Evolutionary conservation across 148 eudicot genomes (phyloP).

Genomic region (Diospyros lotus): DNA sequence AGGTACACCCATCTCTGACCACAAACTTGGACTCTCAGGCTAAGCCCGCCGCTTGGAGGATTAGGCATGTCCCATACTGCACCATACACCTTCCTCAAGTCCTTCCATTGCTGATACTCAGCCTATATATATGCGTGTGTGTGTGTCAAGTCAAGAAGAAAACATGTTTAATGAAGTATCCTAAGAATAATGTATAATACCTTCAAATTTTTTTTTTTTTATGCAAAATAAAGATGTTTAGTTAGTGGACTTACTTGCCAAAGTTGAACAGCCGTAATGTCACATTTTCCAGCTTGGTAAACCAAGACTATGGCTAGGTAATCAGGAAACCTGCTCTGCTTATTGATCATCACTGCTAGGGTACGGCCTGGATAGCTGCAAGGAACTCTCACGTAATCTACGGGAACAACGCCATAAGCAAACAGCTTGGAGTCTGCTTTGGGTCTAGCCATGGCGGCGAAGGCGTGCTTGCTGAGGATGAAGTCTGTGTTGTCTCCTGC

Average conservation of each 20-base stretch:
- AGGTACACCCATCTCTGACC: conserved; percentile 29
- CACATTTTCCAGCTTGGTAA: conserved; percentile 39
- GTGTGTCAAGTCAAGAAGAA: too few species aligned
- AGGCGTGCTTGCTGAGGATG: conserved; percentile 36
- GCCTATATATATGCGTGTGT: too few species aligned
- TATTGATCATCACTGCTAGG: conserved; percentile 40
- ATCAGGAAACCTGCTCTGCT: conserved; percentile 35
- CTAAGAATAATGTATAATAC: too few species aligned
- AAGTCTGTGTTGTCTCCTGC: conserved; percentile 43
- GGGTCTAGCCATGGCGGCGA: conserved; percentile 35
- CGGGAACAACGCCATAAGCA: conserved; percentile 40
- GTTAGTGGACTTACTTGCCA: conserved; percentile 27
- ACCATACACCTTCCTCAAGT: conserved; percentile 41
- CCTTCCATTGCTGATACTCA: conserved; percentile 39
- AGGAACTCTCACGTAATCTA: conserved; percentile 43
- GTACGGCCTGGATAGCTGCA: conserved; percentile 32
- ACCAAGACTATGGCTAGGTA: conserved; percentile 42
- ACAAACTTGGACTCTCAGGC: conserved; percentile 30
- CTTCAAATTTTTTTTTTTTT: too few species aligned
- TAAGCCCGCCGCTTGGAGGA: conserved; percentile 40
- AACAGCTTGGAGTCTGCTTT: conserved; percentile 28
- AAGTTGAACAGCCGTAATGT: conserved; percentile 31
- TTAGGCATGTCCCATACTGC: conserved; percentile 57
- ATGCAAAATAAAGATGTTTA: too few species aligned
- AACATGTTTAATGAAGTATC: too few species aligned